Evolutionary conservation across 2,329 filamentous ascomycete genomes (phyloP).

Genomic region (Endothia cerciana): DNA sequence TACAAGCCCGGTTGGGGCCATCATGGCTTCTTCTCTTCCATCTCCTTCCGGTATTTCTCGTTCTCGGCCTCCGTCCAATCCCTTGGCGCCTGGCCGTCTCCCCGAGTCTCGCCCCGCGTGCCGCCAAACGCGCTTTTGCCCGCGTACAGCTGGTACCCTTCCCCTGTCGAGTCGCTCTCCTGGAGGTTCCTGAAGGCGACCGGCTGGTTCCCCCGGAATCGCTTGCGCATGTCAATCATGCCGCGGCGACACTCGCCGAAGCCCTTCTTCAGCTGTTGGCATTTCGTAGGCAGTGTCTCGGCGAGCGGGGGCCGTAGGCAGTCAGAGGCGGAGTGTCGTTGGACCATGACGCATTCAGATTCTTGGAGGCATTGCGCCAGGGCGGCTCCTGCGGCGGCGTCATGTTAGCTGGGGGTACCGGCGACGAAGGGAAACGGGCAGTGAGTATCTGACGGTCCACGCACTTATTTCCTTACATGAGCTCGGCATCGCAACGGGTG

Average conservation of each 20-base stretch:
- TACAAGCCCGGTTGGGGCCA: not conserved
- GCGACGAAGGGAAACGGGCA: conserved; percentile 9
- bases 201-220: conserved; percentile 92
- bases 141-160: conserved; percentile 76
- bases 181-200: conserved; percentile 67
- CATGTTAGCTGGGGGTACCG: conserved; percentile 21
- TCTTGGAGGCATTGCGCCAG: conserved; percentile 94
- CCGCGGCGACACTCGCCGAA: conserved; percentile 96
- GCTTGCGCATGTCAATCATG: conserved; percentile 98
- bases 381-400: conserved; percentile 69
- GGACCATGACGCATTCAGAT: conserved; percentile 93
- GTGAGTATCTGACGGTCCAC: conserved; percentile 40
- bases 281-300: conserved; percentile 81
- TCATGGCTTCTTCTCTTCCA: conserved; percentile 34
- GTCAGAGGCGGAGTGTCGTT: conserved; percentile 83
- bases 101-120: conserved; percentile 66
- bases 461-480: conserved; percentile 96
- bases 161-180: conserved; percentile 60
- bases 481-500: conserved; percentile 70
- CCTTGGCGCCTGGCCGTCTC: conserved; percentile 63
- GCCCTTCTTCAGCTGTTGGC: conserved; percentile 90
- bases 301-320: conserved; percentile 83
- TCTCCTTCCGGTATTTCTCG: conserved; percentile 56
- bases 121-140: conserved; percentile 72
- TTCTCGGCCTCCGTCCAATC: conserved; percentile 71